Evolutionary conservation across 495 filamentous ascomycete genomes (phyloP), one percentile per base, ranked within the genome.

Genomic region (Hyaloscypha variabilis): DNA sequence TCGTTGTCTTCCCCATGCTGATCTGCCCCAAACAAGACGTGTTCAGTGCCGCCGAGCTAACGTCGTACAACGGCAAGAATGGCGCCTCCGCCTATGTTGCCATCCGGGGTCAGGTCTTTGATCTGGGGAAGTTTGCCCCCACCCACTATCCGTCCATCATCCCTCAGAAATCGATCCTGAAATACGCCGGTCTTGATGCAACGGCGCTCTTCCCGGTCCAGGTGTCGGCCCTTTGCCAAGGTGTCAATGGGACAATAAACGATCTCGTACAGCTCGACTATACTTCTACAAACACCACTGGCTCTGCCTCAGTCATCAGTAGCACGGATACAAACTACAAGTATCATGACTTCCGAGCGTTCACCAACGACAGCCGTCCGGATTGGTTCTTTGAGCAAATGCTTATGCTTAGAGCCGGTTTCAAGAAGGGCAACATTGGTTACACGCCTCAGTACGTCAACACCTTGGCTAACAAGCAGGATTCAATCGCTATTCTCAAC

Each of bases 321-420:
- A 79, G 73, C 30, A 81, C 83, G 46, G 96, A 98, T 71, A 69
- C 75, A 50, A 96, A 97, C 70, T 73, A 86, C 17, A 82, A 83
- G 64, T 99, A 94, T 72, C 95, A 99, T 72, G 95, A 99, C 75
- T 99, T 97, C 86, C 88, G 95, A 65, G 86, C 82, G 71, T 91
- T 87, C 72, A 91, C 85, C 36, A 91, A 92, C 64, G 90, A 96
- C 75, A 88, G 83, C 52, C 89, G 93, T 6, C 87, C 89, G 2
- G 92, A 96, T 73, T 99, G 95, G 95, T 97, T 91, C 78, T 87
- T 81, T 56, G 91, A 98, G 76, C 88, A 91, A 75, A 90, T 97
- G 84, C 81, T 86, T 54, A 80, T 86, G 69, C 80, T 99, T 53
- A 88, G 87, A 68, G 73, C 84, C 24, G 88, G 86, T 65, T 98